Evolutionary conservation across 768 basidiomycete genomes (phyloP).

Genomic region (Leccinum disarticulatum): DNA sequence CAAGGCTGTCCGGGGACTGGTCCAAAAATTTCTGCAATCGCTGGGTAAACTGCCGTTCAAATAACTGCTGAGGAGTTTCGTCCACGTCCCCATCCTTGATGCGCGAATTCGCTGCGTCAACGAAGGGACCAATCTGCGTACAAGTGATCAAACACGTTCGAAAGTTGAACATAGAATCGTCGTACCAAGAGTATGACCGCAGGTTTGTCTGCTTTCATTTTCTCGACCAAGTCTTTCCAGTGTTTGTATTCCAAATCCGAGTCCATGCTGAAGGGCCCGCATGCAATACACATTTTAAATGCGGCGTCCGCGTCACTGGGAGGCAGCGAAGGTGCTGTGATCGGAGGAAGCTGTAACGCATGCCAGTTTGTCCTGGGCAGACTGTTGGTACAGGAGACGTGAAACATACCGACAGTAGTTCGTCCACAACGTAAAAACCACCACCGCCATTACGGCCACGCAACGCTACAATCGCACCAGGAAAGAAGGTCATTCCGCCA

Average conservation of each 20-base stretch:
- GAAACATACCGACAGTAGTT: neutral
- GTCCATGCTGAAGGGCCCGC: constrained; percentile 87
- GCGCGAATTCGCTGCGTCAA: constrained; percentile 73
- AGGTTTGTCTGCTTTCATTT: constrained; percentile 65
- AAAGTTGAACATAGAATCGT: neutral
- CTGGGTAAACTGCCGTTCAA: constrained; percentile 59
- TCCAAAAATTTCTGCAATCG: constrained; percentile 56
- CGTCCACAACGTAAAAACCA: constrained; percentile 60
- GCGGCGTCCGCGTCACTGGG: constrained; percentile 37
- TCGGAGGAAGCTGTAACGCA: constrained; percentile 57
- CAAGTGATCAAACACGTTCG: neutral
- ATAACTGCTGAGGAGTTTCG: constrained; percentile 62
- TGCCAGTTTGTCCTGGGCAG: neutral
- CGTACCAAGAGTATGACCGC: constrained; percentile 76
- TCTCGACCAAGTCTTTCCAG: constrained; percentile 61
- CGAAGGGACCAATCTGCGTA: constrained; percentile 84
- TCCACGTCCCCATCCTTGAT: constrained; percentile 77
- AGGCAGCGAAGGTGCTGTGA: constrained; percentile 45
- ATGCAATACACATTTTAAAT: constrained; percentile 69
- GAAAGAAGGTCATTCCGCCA: constrained; percentile 75
- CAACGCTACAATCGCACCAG: constrained; percentile 83
- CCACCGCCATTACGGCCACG: constrained; percentile 92
- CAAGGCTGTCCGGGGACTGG: constrained; percentile 62
- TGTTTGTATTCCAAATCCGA: constrained; percentile 74
- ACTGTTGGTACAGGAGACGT: neutral